Conservation (phyloP, 2,329 filamentous ascomycete species). For the Hypomyces perniciosus region DNA sequence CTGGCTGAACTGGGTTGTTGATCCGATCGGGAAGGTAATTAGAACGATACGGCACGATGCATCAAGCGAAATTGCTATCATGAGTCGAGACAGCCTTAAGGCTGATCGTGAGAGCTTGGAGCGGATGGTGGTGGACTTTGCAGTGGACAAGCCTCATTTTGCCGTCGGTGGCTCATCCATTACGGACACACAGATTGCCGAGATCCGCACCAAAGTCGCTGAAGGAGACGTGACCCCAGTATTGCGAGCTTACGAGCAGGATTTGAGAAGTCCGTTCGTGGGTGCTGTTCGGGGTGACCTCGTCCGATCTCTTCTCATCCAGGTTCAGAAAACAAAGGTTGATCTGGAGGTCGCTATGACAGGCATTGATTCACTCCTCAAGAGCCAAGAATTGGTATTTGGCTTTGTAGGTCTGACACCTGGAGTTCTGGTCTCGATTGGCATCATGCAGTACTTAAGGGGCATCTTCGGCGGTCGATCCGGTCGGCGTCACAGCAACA, state of each 20-base stretch:
- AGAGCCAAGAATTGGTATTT: constrained; percentile 95
- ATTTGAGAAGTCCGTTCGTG: constrained; percentile 73
- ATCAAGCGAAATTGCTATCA: constrained; percentile 89
- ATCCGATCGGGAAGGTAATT: constrained; percentile 75
- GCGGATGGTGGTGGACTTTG: constrained; percentile 97
- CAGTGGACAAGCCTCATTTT: constrained; percentile 69
- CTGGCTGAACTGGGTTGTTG: constrained; percentile 93
- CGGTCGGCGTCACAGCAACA: constrained; percentile 58
- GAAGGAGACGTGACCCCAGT: constrained; percentile 93
- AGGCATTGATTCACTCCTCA: constrained; percentile 88
- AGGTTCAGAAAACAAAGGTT: constrained; percentile 98
- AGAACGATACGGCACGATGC: constrained; percentile 90
- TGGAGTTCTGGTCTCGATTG: constrained; percentile 79
- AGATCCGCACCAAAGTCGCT: constrained; percentile 72
- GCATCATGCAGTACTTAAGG: constrained; percentile 65
- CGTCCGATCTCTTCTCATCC: constrained; percentile 83
- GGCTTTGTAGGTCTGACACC: constrained; percentile 95
- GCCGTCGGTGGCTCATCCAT: constrained; percentile 45
- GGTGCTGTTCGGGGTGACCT: constrained; percentile 83
- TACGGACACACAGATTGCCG: constrained; percentile 62
- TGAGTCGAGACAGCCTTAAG: constrained; percentile 87
- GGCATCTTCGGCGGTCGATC: constrained; percentile 63
- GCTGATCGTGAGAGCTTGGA: constrained; percentile 89
- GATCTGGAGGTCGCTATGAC: constrained; percentile 94
- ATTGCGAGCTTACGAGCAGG: constrained; percentile 83